A percentile compares a stretch with the other conserved stretches of the same genome.
These are phyloP conservation scores for Starmerella roubikii DNA, from an alignment of 805 yeast species.

Conservation along the genomic window DNA sequence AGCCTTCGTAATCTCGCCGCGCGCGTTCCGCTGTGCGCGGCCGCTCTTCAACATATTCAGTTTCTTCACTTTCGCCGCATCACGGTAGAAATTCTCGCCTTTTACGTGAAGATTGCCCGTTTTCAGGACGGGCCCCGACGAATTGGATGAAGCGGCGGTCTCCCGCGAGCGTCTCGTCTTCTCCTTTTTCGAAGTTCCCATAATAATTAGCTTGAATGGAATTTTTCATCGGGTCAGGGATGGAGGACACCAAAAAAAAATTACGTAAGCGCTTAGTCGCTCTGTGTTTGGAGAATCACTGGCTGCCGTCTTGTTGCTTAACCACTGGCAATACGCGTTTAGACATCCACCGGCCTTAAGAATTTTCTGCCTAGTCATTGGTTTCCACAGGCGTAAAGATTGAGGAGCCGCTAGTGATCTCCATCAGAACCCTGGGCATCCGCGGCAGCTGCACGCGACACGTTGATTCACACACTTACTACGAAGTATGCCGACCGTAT, in stretches of 20 bases:
- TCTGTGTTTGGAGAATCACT: too few relatives aligned
- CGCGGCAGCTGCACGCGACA: neutral
- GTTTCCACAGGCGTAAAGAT: too few relatives aligned
- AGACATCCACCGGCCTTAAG: too few relatives aligned
- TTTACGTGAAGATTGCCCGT: conserved; percentile 88
- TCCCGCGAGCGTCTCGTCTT: conserved; percentile 74
- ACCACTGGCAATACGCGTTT: too few relatives aligned
- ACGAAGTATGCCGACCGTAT: conserved; percentile 5
- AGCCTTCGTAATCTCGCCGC: conserved; percentile 76
- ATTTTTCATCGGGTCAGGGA: neutral
- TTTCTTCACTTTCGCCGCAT: conserved; percentile 81
- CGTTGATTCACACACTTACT: too few relatives aligned
- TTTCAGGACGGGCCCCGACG: conserved; percentile 27
- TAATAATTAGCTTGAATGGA: conserved; percentile 21
- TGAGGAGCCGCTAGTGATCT: too few relatives aligned
- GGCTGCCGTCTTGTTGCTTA: too few relatives aligned
- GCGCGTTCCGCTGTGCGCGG: conserved; percentile 69
- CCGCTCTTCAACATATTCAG: conserved; percentile 90
- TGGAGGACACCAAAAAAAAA: conserved; percentile 1
- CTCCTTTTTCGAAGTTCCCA: conserved; percentile 94
- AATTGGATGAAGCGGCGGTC: conserved; percentile 36
- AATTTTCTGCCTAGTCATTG: too few relatives aligned
- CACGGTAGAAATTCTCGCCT: conserved; percentile 90
- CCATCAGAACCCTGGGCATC: too few relatives aligned
- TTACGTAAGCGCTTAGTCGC: neutral